These are phyloP conservation scores for Talaromyces pinophilus DNA, from an alignment of 2,329 filamentous ascomycete species.

Conservation along the genomic window DNA sequence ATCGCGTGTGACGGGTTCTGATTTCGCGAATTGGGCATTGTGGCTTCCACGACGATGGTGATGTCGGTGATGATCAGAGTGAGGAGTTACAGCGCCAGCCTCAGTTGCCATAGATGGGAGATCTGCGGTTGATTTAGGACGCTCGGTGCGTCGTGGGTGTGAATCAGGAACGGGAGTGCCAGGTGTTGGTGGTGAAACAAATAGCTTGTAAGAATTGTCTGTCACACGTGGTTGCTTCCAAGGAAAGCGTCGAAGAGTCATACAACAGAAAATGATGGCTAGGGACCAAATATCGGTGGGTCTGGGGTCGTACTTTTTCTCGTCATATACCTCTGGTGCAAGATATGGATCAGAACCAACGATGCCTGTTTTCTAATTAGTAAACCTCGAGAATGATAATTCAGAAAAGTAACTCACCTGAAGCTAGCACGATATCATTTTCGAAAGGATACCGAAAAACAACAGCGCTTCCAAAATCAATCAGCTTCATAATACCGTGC, in stretches of 20 bases:
- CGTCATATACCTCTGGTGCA: slow-evolving; percentile 93
- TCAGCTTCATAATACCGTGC: slow-evolving; percentile 97
- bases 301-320: slow-evolving; percentile 88
- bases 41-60: slow-evolving; percentile 23
- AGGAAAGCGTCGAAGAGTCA: slow-evolving; percentile 90
- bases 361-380: slow-evolving; percentile 55
- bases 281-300: slow-evolving; percentile 97
- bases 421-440: slow-evolving; percentile 76
- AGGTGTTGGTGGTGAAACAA: slow-evolving; percentile 80
- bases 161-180: slow-evolving; percentile 54
- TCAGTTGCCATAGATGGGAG: slow-evolving; percentile 34
- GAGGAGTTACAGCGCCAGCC: slow-evolving; percentile 24
- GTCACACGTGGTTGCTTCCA: slow-evolving; percentile 93
- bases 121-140: slow-evolving; percentile 40
- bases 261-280: slow-evolving; percentile 98
- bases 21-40: slow-evolving; percentile 16
- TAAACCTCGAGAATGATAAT: background rate
- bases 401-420: slow-evolving; percentile 59
- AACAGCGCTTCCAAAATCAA: slow-evolving; percentile 96
- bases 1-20: slow-evolving; percentile 26
- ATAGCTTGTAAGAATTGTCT: slow-evolving; percentile 94
- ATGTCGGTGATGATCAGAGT: slow-evolving; percentile 16
- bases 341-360: slow-evolving; percentile 93
- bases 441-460: slow-evolving; percentile 98
- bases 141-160: slow-evolving; percentile 35